Evolutionary conservation across 345 rosid genomes (phyloP).

Genomic region (Triadica sebifera): DNA sequence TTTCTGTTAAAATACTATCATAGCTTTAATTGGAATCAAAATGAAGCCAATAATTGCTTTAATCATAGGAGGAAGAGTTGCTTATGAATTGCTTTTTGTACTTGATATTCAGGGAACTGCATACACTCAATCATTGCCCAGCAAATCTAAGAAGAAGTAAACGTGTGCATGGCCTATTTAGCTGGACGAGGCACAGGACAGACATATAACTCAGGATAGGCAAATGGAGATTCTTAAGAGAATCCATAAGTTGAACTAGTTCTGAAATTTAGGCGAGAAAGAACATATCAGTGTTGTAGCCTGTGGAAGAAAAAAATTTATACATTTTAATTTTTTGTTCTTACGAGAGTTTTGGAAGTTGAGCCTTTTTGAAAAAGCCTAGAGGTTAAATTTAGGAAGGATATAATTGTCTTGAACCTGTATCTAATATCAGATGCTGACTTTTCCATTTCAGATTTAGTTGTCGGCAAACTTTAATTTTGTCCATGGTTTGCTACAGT

Average conservation of each 20-base stretch:
- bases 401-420: slow-evolving; percentile 17
- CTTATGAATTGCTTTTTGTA: background rate
- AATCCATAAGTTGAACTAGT: slow-evolving; percentile 24
- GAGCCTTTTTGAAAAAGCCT: slow-evolving; percentile 30
- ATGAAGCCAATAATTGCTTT: background rate
- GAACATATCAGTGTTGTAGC: slow-evolving; percentile 38
- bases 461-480: background rate
- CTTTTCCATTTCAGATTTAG: background rate
- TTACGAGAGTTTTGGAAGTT: slow-evolving; percentile 24
- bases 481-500: background rate
- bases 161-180: background rate
- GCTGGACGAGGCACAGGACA: slow-evolving; percentile 14
- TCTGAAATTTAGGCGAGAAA: slow-evolving; percentile 33
- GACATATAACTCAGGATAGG: slow-evolving; percentile 35
- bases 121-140: slow-evolving; percentile 44
- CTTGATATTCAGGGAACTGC: slow-evolving; percentile 64
- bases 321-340: slow-evolving; percentile 15
- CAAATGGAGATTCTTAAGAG: slow-evolving; percentile 21
- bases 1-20: background rate
- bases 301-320: slow-evolving; percentile 25
- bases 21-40: background rate
- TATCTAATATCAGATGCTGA: background rate
- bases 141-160: slow-evolving; percentile 81
- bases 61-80: background rate
- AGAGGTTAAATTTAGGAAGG: slow-evolving; percentile 25